These are phyloP conservation scores for Coccinonectria pachysandricola DNA, from an alignment of 2,329 filamentous ascomycete genomes.

Conservation along the genomic window DNA sequence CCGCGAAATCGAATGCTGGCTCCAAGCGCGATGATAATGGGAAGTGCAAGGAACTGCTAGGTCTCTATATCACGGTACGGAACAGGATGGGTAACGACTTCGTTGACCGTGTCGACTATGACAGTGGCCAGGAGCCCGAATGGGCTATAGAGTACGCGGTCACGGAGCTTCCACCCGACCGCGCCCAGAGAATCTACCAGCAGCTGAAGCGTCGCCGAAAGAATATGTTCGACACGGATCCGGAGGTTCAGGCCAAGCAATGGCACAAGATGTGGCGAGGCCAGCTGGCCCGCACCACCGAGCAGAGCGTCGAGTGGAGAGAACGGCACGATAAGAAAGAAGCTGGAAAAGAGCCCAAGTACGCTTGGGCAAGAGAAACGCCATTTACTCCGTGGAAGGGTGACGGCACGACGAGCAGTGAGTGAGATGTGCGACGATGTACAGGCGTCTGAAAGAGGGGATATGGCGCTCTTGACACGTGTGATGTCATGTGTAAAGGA, in stretches of 20 bases:
- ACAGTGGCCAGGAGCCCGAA: background rate
- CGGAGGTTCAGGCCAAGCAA: conserved; percentile 29
- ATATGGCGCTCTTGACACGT: too few relatives aligned
- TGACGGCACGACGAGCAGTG: too few relatives aligned
- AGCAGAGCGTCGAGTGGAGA: conserved; percentile 50
- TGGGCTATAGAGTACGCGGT: conserved; percentile 78
- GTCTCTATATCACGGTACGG: conserved; percentile 60
- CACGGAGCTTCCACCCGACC: conserved; percentile 42
- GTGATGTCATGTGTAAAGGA: too few relatives aligned
- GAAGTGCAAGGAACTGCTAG: conserved; percentile 30
- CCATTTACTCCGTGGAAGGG: too few relatives aligned
- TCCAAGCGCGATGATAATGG: background rate
- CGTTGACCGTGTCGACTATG: conserved; percentile 46
- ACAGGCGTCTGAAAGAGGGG: too few relatives aligned
- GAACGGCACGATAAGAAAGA: conserved; percentile 42
- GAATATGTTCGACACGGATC: conserved; percentile 31
- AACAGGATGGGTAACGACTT: conserved; percentile 61
- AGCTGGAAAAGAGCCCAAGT: conserved; percentile 32
- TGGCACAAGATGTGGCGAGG: conserved; percentile 39
- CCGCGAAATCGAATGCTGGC: too few relatives aligned
- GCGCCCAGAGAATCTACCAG: conserved; percentile 43
- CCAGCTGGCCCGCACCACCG: conserved; percentile 30
- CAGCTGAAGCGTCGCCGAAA: conserved; percentile 46
- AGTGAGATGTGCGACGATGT: too few relatives aligned
- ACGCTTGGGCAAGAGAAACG: too few relatives aligned